These are phyloP conservation scores for Astragalus glycyphyllos DNA, from an alignment of 306 rosid species.

Conservation along the genomic window DNA sequence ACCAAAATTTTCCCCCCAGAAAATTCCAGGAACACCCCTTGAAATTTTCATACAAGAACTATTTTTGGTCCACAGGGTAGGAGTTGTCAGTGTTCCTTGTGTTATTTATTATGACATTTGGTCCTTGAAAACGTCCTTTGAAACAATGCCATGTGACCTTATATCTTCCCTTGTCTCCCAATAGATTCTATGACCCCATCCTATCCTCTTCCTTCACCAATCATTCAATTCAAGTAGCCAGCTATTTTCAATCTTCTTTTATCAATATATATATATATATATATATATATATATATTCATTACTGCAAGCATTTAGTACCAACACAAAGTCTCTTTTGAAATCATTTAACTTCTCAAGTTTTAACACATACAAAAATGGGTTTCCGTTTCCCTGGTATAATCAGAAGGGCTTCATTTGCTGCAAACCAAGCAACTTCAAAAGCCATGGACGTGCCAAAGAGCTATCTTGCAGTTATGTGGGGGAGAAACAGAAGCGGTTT, in stretches of 20 bases:
- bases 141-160: conserved; percentile 51
- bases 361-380: too few species aligned
- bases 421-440: too few species aligned
- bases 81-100: too few species aligned
- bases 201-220: background rate
- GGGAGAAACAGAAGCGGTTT: too few species aligned
- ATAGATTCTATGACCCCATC: background rate
- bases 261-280: conserved; percentile 30
- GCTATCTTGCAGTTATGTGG: too few species aligned
- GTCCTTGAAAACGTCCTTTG: conserved; percentile 18
- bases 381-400: too few species aligned
- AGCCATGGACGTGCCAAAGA: too few species aligned
- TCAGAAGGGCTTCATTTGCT: too few species aligned
- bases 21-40: background rate
- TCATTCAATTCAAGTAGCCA: conserved; percentile 6
- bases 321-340: conserved; percentile 10
- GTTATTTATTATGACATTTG: background rate
- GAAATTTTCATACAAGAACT: background rate
- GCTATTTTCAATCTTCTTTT: background rate
- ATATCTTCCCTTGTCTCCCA: conserved; percentile 32
- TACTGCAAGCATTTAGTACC: conserved; percentile 13
- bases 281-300: conserved; percentile 35
- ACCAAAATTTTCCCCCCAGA: background rate
- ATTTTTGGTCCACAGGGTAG: too few species aligned
- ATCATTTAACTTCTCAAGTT: conserved; percentile 7